Evolutionary conservation across 345 rosid species (phyloP).

Genomic region (Hypericum androsaemum): DNA sequence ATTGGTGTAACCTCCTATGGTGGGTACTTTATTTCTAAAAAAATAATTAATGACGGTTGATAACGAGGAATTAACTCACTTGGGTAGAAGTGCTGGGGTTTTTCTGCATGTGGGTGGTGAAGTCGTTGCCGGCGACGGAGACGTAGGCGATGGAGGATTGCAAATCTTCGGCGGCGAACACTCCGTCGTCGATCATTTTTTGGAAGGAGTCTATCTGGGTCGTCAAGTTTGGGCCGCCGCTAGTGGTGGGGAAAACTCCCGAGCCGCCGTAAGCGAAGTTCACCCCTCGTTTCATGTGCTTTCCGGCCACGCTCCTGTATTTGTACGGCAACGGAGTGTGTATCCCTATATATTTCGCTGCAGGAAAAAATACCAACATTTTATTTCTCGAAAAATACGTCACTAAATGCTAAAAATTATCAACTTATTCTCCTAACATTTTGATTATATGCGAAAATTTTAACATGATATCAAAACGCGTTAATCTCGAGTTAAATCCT

Average conservation of each 20-base stretch:
- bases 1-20: no score
- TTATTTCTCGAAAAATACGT: not conserved
- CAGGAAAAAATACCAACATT: not conserved
- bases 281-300: constrained; percentile 40
- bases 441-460: no score
- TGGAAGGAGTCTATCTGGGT: constrained; percentile 56
- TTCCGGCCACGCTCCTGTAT: constrained; percentile 24
- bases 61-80: no score
- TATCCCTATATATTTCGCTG: constrained; percentile 53
- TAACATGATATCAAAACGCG: no score
- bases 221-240: constrained; percentile 52
- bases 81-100: constrained; percentile 9
- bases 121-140: constrained; percentile 70
- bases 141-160: constrained; percentile 43
- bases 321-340: constrained; percentile 61
- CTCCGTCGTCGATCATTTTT: constrained; percentile 21
- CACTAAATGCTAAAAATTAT: not conserved
- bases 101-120: constrained; percentile 30
- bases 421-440: not conserved
- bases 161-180: constrained; percentile 30
- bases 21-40: no score
- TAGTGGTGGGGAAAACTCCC: constrained; percentile 52
- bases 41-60: no score
- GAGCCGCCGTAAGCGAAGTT: constrained; percentile 83
- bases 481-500: no score